Conservation (phyloP, 441 rosid species). For the Manihot esculenta region DNA sequence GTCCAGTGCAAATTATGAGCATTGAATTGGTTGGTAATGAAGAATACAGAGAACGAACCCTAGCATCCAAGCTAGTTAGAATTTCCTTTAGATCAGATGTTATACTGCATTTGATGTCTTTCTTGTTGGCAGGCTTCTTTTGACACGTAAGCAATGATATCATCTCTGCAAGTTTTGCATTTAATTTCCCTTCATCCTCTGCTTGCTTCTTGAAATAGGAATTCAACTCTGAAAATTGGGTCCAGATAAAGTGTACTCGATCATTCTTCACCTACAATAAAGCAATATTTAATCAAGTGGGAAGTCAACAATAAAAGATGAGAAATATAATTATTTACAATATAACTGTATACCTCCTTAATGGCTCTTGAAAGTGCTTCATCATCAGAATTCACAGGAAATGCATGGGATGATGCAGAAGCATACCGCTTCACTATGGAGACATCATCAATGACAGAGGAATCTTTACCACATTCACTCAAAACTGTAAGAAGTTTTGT, state of each 20-base stretch:
- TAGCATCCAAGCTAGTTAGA: constrained; percentile 48
- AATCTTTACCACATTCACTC: constrained; percentile 63
- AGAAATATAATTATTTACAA: constrained; percentile 9
- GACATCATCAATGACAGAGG: constrained; percentile 69
- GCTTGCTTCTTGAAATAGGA: constrained; percentile 65
- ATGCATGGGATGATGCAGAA: constrained; percentile 65
- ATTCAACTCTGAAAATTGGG: constrained; percentile 83
- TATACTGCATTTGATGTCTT: constrained; percentile 39
- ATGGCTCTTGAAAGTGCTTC: constrained; percentile 75
- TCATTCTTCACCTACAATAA: constrained; percentile 65
- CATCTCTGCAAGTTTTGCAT: constrained; percentile 73
- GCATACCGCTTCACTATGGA: constrained; percentile 73
- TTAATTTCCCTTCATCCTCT: constrained; percentile 57
- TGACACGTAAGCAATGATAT: constrained; percentile 74
- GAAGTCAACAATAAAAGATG: constrained; percentile 3
- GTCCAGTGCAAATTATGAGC: constrained; percentile 94
- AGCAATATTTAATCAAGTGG: constrained; percentile 12
- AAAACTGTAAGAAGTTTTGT: constrained; percentile 67
- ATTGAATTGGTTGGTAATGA: constrained; percentile 76
- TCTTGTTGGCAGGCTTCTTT: constrained; percentile 40
- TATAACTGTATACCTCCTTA: constrained; percentile 60
- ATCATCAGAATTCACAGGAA: constrained; percentile 82
- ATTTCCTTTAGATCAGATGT: constrained; percentile 66
- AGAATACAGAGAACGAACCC: constrained; percentile 48
- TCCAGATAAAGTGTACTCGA: constrained; percentile 75